Base-by-base conservation (phyloP, 2,329 filamentous ascomycete genomes). In the Aspergillus pseudoviridinutans region DNA sequence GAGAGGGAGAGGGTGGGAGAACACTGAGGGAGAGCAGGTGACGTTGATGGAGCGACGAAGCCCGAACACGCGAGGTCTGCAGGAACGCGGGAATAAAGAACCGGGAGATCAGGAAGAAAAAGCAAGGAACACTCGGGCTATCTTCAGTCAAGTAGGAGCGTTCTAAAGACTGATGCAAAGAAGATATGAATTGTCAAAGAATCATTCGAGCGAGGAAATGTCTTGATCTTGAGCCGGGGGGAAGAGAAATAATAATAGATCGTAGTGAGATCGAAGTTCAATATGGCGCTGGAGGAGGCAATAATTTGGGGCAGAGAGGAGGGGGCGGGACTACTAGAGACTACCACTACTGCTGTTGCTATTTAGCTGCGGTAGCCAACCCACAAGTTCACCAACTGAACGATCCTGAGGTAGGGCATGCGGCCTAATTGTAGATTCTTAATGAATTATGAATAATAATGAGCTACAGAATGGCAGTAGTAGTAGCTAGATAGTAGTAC, bases 31-130 rank as follows among this genome's bases (percentile, higher is more conserved):
- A 35, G 32, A 64, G 66, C 61, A 68, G 64, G 63, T 69, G 67
- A 68, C 66, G 68, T 69, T 70, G 67, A 68, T 70, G 64, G 64
- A 68, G 65, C 66, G 67, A 68, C 61, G 63, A 65, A 67, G 62
- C 65, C 65, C 63, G 62, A 66, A 67, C 61, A 68, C 65, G 67
- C 64, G 64, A 66, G 63, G 60, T 61, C 65, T 66, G 66, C 64
- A 68, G 66, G 66, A 67, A 67, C 65, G 60, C 62, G 64, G 65
- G 61, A 64, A 62, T 65, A 61, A 63, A 66, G 60, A 61, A 61
- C 61, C 58, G 55, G 61, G 55, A 65, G 61, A 52, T 60, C 58
- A 58, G 56, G 56, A 62, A 61, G 53, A 35, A 57, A 57, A 54
- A 58, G 56, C 49, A 62, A 63, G 56, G 56, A 61, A 61, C 51